phyloP scores from a whole-genome alignment of 257 asterid species.

The Solanum acaule region DNA sequence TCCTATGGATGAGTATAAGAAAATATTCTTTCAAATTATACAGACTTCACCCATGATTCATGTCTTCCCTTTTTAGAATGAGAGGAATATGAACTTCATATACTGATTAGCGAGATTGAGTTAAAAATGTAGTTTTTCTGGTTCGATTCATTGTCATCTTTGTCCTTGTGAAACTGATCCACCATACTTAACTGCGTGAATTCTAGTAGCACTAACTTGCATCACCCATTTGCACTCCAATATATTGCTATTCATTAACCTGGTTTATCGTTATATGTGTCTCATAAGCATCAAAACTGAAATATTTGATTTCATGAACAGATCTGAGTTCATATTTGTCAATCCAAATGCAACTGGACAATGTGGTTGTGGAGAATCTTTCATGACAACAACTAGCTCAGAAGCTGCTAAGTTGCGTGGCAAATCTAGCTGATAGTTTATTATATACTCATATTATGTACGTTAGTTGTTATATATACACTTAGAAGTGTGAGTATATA shows the following conservation, averaged over 20 bases:
- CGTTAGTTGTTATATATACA: background rate
- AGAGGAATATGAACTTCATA: background rate
- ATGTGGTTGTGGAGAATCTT: slow-evolving; percentile 38
- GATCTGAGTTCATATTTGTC: slow-evolving; percentile 87
- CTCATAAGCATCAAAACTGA: background rate
- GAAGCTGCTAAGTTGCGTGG: slow-evolving; percentile 56
- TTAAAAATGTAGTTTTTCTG: background rate
- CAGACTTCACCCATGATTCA: background rate
- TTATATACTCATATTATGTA: background rate
- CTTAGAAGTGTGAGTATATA: background rate
- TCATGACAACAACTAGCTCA: slow-evolving; percentile 61
- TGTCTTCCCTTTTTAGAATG: background rate
- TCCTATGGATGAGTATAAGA: background rate
- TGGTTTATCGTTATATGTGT: background rate
- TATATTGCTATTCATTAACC: background rate
- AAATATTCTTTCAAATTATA: background rate
- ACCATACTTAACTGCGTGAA: background rate
- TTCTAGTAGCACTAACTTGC: background rate
- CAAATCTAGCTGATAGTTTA: background rate
- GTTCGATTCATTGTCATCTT: background rate
- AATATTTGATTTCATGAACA: slow-evolving; percentile 5
- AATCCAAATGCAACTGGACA: slow-evolving; percentile 88
- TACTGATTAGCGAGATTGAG: background rate
- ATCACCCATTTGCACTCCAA: background rate
- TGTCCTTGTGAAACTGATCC: background rate